phyloP scores from a whole-genome alignment of 805 yeast genomes.

The Lachancea thermotolerans region DNA sequence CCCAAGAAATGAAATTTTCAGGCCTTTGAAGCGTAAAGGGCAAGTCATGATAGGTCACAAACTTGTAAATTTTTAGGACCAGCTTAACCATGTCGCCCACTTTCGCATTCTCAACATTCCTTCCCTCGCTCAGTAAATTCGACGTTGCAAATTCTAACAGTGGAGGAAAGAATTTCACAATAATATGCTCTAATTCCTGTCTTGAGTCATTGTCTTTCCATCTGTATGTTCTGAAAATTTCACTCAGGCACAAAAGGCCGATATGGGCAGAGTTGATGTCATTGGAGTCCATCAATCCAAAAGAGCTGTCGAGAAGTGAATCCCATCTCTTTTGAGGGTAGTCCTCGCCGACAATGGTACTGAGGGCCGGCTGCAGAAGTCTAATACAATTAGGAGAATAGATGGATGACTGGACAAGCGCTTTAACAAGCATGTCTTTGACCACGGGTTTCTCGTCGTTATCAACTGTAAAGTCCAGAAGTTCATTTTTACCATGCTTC shows the following conservation, averaged over 20 bases:
- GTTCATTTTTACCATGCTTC: constrained; percentile 22
- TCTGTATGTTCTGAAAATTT: constrained; percentile 62
- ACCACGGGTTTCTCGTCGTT: constrained; percentile 69
- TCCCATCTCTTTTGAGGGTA: constrained; percentile 48
- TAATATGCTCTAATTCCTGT: constrained; percentile 46
- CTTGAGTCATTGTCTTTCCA: constrained; percentile 59
- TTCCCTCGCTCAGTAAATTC: constrained; percentile 36
- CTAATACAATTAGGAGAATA: constrained; percentile 36
- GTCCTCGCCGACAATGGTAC: constrained; percentile 44
- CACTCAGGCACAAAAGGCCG: constrained; percentile 64
- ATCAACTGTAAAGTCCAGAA: constrained; percentile 38
- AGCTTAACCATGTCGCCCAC: constrained; percentile 69
- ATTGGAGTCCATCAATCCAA: constrained; percentile 38
- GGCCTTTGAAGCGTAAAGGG: constrained; percentile 56
- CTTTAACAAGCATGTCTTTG: constrained; percentile 59
- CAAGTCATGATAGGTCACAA: constrained; percentile 63
- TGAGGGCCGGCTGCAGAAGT: constrained; percentile 45
- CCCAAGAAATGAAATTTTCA: constrained; percentile 58
- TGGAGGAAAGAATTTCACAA: constrained; percentile 54
- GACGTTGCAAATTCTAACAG: constrained; percentile 59
- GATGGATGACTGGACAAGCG: constrained; percentile 45
- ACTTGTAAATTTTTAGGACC: constrained; percentile 70
- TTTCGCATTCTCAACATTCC: constrained; percentile 30
- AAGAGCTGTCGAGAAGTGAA: constrained; percentile 41
- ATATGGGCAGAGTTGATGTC: constrained; percentile 45